phyloP scores from a whole-genome alignment of 176 grass and related monocot genomes.

The Avena atlantica region DNA sequence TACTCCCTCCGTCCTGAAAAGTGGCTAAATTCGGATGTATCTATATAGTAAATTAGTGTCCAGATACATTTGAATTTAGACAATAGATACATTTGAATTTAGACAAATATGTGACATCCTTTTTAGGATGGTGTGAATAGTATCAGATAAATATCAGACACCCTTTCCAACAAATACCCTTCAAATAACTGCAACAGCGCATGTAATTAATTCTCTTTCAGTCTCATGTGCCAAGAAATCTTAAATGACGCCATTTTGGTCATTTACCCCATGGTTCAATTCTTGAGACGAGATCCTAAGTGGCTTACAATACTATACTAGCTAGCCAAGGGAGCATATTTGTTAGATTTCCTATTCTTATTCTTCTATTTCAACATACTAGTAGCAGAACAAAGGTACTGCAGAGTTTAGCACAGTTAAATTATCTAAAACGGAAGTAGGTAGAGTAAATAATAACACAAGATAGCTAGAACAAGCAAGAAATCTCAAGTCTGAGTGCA shows the following conservation, averaged over 20 bases:
- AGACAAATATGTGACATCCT: constrained; percentile 7
- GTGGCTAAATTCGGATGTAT: too few relatives aligned
- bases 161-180: constrained; percentile 21
- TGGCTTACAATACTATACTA: constrained; percentile 16
- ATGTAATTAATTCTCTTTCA: background rate
- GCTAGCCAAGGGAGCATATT: background rate
- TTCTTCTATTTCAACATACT: constrained; percentile 21
- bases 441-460: background rate
- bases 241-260: constrained; percentile 10
- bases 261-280: constrained; percentile 12
- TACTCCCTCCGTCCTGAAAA: background rate
- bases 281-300: background rate
- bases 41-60: too few relatives aligned
- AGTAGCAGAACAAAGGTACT: background rate
- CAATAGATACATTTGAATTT: too few relatives aligned
- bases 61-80: too few relatives aligned
- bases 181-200: background rate
- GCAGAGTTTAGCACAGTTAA: background rate
- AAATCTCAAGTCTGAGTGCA: constrained; percentile 14
- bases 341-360: background rate
- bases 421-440: background rate
- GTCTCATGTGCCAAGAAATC: constrained; percentile 1
- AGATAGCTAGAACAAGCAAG: background rate
- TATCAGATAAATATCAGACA: background rate
- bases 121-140: background rate